These are phyloP conservation scores for Mortierella alpina DNA, from an alignment of 192 early-diverging fungal genomes.

Conservation along the genomic window DNA sequence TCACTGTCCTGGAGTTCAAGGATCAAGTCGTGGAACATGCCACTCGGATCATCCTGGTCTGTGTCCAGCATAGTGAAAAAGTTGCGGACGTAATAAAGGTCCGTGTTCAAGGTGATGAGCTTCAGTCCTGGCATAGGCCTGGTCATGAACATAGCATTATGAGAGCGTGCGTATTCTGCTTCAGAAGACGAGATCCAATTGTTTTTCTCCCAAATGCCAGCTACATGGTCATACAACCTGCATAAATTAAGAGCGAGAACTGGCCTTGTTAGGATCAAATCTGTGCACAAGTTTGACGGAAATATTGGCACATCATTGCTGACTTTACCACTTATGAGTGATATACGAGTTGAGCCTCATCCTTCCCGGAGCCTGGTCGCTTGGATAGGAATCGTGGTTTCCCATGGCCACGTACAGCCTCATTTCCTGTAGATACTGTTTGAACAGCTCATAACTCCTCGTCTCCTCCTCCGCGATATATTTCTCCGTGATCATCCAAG, in stretches of 20 bases:
- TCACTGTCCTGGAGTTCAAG: conserved; percentile 62
- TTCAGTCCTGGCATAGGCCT: conserved; percentile 56
- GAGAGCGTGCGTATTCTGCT: conserved; percentile 43
- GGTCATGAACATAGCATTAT: conserved; percentile 60
- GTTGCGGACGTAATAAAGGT: conserved; percentile 65
- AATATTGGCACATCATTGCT: neutral
- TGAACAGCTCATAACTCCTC: conserved; percentile 50
- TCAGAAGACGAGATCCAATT: conserved; percentile 56
- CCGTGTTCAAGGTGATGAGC: conserved; percentile 65
- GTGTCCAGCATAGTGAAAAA: conserved; percentile 60
- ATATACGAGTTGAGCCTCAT: conserved; percentile 12
- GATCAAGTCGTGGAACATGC: conserved; percentile 59
- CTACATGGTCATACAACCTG: conserved; percentile 60
- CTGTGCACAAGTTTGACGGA: neutral
- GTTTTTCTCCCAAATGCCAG: conserved; percentile 56
- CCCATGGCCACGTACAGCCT: conserved; percentile 62
- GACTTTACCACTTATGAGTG: conserved; percentile 41
- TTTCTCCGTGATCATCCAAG: conserved; percentile 61
- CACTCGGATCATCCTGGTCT: conserved; percentile 58
- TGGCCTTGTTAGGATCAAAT: neutral
- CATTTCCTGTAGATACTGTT: conserved; percentile 44
- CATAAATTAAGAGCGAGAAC: neutral
- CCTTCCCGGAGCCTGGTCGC: conserved; percentile 37
- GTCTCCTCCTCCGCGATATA: conserved; percentile 35
- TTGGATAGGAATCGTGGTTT: conserved; percentile 62